Conservation (phyloP, 768 basidiomycete genomes). For the Tephrocybe sp. region DNA sequence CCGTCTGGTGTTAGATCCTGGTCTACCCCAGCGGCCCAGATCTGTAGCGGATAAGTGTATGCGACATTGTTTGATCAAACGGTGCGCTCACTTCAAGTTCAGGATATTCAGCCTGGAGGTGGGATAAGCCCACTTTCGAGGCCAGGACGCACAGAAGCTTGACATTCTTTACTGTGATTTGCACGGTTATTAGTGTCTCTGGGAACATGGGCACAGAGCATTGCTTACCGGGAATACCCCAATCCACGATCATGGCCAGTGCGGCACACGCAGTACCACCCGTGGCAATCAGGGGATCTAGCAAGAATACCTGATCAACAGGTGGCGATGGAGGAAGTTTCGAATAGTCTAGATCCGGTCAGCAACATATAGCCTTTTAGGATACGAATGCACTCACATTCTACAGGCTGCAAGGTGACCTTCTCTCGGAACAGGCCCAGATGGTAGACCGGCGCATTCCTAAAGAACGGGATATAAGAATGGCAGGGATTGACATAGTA, state of each 20-base stretch:
- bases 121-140: slow-evolving; percentile 68
- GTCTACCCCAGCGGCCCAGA: slow-evolving; percentile 87
- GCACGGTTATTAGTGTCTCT: background rate
- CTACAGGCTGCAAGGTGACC: slow-evolving; percentile 84
- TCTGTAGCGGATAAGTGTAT: slow-evolving; percentile 42
- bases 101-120: slow-evolving; percentile 68
- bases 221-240: slow-evolving; percentile 76
- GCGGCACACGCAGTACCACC: slow-evolving; percentile 92
- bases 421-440: slow-evolving; percentile 90
- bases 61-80: background rate
- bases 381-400: slow-evolving; percentile 53
- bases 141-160: slow-evolving; percentile 84
- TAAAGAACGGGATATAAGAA: slow-evolving; percentile 21
- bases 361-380: background rate
- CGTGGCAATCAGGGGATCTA: slow-evolving; percentile 94
- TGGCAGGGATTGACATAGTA: background rate
- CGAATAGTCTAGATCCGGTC: slow-evolving; percentile 67
- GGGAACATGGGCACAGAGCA: no score
- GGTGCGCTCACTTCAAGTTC: slow-evolving; percentile 69
- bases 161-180: slow-evolving; percentile 56
- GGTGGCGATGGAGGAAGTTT: slow-evolving; percentile 78
- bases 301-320: slow-evolving; percentile 81
- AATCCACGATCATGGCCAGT: slow-evolving; percentile 79
- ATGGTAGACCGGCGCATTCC: slow-evolving; percentile 85
- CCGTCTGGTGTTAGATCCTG: slow-evolving; percentile 69